Base-by-base conservation (phyloP, 192 early-diverging fungal species). In the Tieghemiomyces parasiticus region DNA sequence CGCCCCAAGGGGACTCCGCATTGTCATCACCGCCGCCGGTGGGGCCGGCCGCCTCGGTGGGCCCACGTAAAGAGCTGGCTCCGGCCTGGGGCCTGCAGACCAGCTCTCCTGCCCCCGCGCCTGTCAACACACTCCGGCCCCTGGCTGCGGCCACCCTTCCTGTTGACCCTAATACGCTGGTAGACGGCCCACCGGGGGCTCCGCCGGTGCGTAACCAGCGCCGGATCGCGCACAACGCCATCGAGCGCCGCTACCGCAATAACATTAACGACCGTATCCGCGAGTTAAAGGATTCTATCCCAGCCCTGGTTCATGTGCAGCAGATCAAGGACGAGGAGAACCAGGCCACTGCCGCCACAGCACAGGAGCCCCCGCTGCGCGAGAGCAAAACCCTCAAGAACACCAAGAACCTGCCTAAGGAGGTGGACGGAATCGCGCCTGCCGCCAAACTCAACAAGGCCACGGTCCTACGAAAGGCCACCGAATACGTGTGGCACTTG, bases 181-280 rank as follows among this genome's bases (percentile, higher is more conserved):
- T n/a, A n/a, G n/a, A n/a, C n/a, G n/a, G n/a, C n/a, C n/a, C n/a
- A n/a, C n/a, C n/a, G n/a, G n/a, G 32, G 0, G 24, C 19, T 35
- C 55, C 55, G 22, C 19, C 60, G 32, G 30, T 34, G 4, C 75
- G 78, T 35, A 73, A 82, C 53, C 81, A 85, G 60, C 90, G 91
- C 66, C 95, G 93, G 66, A 86, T 90, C 16, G 89, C 92, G 1
- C 93, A 97, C 68, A 97, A 95, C 61, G 92, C 90, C 2, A 93
- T 97, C 32, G 93, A 97, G 68, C 80, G 86, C 30, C 79, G 88
- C 46, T 97, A 97, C 69, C 80, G 93, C 56, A 94, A 93, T 71
- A 97, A 97, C 75, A 91, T 97, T 66, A 97, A 97, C 75, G 89
- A 95, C 62, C 81, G 93, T 25, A 95, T 97, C 45, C 72, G 80